A percentile compares a stretch with the other conserved stretches of the same genome.
phyloP scores from a whole-genome alignment of 805 yeast genomes.

The Wickerhamiella musiphila region DNA sequence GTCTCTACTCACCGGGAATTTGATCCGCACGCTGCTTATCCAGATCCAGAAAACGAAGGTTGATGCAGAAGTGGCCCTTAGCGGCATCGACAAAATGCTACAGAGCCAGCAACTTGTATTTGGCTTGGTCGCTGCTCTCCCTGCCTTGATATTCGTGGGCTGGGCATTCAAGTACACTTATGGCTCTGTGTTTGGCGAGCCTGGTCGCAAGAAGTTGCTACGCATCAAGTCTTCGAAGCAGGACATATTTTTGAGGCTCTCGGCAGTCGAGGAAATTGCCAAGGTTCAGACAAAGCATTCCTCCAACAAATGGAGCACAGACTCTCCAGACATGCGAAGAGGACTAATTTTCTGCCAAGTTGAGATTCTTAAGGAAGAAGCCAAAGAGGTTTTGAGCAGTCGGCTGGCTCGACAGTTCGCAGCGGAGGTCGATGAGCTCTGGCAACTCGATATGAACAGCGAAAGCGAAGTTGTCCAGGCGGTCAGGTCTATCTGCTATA shows the following conservation, averaged over 20 bases:
- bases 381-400: background rate
- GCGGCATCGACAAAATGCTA: constrained; percentile 76
- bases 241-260: constrained; percentile 4
- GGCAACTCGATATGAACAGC: no score
- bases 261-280: constrained; percentile 9
- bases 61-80: constrained; percentile 78
- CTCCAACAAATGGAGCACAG: no score
- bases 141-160: constrained; percentile 35
- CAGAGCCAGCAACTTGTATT: constrained; percentile 89
- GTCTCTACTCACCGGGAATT: constrained; percentile 47
- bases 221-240: background rate
- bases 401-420: constrained; percentile 2
- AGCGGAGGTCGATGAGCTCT: constrained; percentile 5
- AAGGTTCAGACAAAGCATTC: no score
- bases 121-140: constrained; percentile 79
- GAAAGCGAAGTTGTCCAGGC: no score
- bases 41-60: constrained; percentile 95
- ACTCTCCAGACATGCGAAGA: constrained; percentile 5
- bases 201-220: background rate
- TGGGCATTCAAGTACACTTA: constrained; percentile 9
- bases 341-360: constrained; percentile 11
- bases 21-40: constrained; percentile 61
- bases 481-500: no score
- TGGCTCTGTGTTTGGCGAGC: background rate
- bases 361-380: constrained; percentile 2